Conservation (phyloP, 179 eudicot species). For the Heliamphora pulchella region DNA sequence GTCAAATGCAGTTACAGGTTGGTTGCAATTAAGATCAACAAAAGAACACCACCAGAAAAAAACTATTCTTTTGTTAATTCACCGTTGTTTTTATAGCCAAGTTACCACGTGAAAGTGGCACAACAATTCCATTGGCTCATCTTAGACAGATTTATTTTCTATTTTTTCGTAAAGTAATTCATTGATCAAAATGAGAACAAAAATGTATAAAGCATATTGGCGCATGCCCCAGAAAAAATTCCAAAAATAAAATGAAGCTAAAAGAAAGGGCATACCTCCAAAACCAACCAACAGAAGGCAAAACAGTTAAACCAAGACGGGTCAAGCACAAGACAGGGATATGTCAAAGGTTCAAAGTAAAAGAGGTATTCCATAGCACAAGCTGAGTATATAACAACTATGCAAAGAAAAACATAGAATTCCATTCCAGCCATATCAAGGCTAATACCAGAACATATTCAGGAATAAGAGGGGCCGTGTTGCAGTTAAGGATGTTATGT, state of each 20-base stretch:
- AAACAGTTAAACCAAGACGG: neutral
- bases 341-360: too few relatives aligned
- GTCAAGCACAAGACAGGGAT: neutral
- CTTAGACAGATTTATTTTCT: neutral
- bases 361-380: neutral
- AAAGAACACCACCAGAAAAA: neutral
- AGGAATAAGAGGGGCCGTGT: neutral
- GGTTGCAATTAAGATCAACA: neutral
- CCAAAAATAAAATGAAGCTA: neutral
- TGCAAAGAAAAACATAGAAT: neutral
- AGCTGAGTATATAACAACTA: neutral
- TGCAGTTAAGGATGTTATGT: neutral
- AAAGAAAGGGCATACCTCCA: neutral
- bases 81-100: neutral
- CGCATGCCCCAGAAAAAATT: neutral
- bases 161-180: too few relatives aligned
- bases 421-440: neutral
- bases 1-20: conserved; percentile 8
- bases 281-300: neutral
- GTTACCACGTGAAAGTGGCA: neutral
- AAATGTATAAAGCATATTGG: neutral
- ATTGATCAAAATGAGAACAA: neutral
- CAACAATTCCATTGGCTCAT: neutral
- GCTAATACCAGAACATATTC: neutral
- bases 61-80: neutral